These are phyloP conservation scores for Symbiotaphrina buchneri DNA, from an alignment of 495 filamentous ascomycete species.

Conservation along the genomic window DNA sequence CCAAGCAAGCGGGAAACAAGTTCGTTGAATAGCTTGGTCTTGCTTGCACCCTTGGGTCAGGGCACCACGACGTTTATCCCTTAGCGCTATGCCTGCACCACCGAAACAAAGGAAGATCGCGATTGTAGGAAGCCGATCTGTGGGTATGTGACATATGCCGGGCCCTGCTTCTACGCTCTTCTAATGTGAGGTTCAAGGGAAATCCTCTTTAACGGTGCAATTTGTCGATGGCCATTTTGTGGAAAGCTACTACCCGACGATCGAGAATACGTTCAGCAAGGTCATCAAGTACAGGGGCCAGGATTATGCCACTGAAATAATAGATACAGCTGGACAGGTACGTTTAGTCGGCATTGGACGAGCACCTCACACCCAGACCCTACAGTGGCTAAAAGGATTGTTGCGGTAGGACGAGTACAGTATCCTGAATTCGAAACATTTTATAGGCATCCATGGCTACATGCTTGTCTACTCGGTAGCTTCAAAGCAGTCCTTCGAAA, in stretches of 20 bases:
- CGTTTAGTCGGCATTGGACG: too few species aligned
- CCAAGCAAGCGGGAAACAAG: too few species aligned
- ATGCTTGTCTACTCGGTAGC: constrained; percentile 94
- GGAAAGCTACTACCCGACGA: constrained; percentile 96
- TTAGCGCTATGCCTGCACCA: constrained; percentile 56
- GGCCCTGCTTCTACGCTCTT: background rate
- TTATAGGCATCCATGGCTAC: constrained; percentile 98
- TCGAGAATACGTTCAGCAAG: constrained; percentile 96
- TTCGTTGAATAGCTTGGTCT: too few species aligned
- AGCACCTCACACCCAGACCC: background rate
- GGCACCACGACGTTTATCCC: too few species aligned
- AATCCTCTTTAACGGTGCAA: constrained; percentile 92
- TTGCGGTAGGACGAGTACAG: constrained; percentile 74
- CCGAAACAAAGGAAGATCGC: constrained; percentile 95
- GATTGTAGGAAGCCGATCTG: constrained; percentile 90
- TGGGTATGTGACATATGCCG: constrained; percentile 46
- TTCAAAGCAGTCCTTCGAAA: constrained; percentile 85
- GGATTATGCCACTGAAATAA: constrained; percentile 90
- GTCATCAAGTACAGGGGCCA: constrained; percentile 79
- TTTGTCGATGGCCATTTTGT: constrained; percentile 97
- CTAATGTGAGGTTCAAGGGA: constrained; percentile 31
- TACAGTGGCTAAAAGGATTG: background rate
- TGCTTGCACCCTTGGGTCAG: too few species aligned
- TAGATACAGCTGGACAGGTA: constrained; percentile 96
- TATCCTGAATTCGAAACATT: constrained; percentile 94